These are phyloP conservation scores for Fusarium denticulatum DNA, from an alignment of 2,329 filamentous ascomycete species.

Conservation along the genomic window DNA sequence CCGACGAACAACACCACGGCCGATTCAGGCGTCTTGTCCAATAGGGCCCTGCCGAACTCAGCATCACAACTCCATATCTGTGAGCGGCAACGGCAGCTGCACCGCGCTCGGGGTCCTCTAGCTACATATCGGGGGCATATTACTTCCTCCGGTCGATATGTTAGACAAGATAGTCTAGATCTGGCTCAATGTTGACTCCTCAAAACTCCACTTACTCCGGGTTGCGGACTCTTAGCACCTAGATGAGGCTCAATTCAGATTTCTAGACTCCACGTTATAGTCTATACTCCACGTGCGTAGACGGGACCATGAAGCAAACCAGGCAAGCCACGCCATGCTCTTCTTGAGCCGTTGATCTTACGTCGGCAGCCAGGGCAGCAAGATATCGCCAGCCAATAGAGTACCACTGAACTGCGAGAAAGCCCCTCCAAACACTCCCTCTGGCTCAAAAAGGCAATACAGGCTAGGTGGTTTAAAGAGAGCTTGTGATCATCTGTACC, in stretches of 20 bases:
- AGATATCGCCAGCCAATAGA: not conserved
- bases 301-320: not conserved
- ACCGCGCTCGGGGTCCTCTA: conserved; percentile 3
- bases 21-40: conserved; percentile 23
- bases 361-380: not conserved
- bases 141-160: conserved; percentile 8
- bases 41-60: conserved; percentile 14
- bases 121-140: conserved; percentile 20
- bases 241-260: conserved; percentile 16
- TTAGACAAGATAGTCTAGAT: conserved; percentile 16
- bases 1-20: conserved; percentile 7
- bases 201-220: conserved; percentile 25
- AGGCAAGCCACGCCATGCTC: not conserved
- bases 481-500: not conserved
- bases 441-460: not conserved
- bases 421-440: not conserved
- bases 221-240: conserved; percentile 13
- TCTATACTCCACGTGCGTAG: conserved; percentile 8
- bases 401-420: not conserved
- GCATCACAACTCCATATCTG: not conserved
- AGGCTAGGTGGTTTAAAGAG: not conserved
- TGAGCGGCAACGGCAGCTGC: conserved; percentile 16
- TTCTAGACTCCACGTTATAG: conserved; percentile 1
- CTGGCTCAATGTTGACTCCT: conserved; percentile 8
- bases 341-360: not conserved